Evolutionary conservation across 2,329 filamentous ascomycete genomes (phyloP), one percentile per base, ranked within the genome.

Genomic region (Epichloe scottii): DNA sequence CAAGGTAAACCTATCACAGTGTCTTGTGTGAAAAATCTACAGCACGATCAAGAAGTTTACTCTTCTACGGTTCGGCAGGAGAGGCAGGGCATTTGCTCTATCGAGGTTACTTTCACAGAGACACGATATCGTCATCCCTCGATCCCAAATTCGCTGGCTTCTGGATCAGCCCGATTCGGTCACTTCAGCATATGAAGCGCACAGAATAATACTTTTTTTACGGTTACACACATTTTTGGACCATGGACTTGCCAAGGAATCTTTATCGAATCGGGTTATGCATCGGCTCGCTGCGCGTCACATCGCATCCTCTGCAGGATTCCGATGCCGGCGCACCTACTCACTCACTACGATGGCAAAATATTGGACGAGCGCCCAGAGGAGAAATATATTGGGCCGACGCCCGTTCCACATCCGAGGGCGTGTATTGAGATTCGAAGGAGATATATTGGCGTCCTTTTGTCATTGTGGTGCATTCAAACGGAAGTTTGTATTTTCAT

Each of bases 311-410:
- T 63, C 1, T 54, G 52, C 1, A 57, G 73, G 1, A 63, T 74
- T 33, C 66, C 71, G 2, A 62, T 78, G 14, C 57, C 78, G 35
- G 66, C 73, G 1, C 69, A 77, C 49, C 58, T 79, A 19, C 56
- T 79, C 1, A 59, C 73, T 37, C 74, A 78, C 53, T 80, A 78
- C 57, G 76, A 80, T 26, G 62, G 78, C 51, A 70, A 71, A 55
- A 67, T 62, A 34, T 57, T 75, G 5, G 58, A 61, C 0, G 52
- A 65, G 8, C 61, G 64, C 10, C 73, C 74, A 1, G 64, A 67
- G 51, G 62, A 67, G 5, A 60, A 69, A 42, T 74, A 72, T 66
- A 57, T 73, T 30, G 74, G 74, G 1, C 63, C 65, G n/a, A 72
- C 68, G 0, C 66, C 71, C 7, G 60, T 66, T 2, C 63, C 63